Evolutionary conservation across 2,329 filamentous ascomycete species (phyloP).

Genomic region (Blastomyces silverae): DNA sequence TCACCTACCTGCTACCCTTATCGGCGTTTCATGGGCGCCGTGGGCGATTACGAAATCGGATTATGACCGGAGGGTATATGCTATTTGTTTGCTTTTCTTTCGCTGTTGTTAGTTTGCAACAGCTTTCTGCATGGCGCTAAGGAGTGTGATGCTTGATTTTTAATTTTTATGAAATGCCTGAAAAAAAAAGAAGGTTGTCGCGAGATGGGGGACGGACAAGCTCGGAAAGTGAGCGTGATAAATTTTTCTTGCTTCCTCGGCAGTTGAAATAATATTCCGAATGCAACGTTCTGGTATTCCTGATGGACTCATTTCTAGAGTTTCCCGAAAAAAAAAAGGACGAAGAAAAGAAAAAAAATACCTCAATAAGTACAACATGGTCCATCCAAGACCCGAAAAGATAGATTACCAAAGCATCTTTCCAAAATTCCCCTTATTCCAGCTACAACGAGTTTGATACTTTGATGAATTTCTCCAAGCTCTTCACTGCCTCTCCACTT

Average conservation of each 20-base stretch:
- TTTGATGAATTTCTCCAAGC: slow-evolving; percentile 78
- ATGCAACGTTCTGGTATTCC: not conserved
- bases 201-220: not conserved
- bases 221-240: not conserved
- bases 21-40: not conserved
- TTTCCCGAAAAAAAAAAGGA: not conserved
- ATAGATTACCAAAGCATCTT: not conserved
- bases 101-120: slow-evolving; percentile 5
- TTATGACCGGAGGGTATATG: not conserved
- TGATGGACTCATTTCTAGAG: not conserved
- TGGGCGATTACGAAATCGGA: not conserved
- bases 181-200: not conserved
- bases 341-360: not conserved
- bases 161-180: not conserved
- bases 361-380: not conserved
- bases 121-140: slow-evolving; percentile 21
- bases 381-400: slow-evolving; percentile 2
- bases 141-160: slow-evolving; percentile 22
- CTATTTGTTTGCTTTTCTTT: slow-evolving; percentile 3
- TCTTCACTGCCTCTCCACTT: slow-evolving; percentile 76
- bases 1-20: not conserved
- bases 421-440: slow-evolving; percentile 11
- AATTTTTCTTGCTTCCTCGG: not conserved
- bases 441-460: slow-evolving; percentile 56
- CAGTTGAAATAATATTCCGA: not conserved